A percentile compares a stretch with the other conserved stretches of the same genome.
Conservation (phyloP, 1,284 basidiomycete species). For the Ustilago cynodontis region DNA sequence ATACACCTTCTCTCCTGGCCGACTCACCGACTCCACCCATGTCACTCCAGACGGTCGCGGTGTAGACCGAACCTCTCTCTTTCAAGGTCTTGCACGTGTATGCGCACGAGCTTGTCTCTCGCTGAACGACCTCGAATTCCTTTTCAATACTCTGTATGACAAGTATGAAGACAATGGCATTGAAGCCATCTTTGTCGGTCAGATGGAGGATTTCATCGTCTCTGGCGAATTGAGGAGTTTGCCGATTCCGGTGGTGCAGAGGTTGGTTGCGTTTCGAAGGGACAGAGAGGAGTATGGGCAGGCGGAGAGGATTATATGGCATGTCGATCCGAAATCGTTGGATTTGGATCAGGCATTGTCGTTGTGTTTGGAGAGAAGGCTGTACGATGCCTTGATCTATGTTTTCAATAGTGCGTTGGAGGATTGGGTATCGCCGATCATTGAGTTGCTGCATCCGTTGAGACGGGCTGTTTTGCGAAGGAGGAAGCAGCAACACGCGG, state of each 20-base stretch:
- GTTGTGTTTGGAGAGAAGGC: constrained; percentile 82
- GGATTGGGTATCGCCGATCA: constrained; percentile 90
- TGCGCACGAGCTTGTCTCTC: constrained; percentile 86
- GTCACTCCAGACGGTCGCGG: constrained; percentile 84
- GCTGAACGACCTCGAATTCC: constrained; percentile 82
- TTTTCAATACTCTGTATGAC: constrained; percentile 91
- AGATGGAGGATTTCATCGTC: constrained; percentile 87
- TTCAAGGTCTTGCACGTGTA: constrained; percentile 85
- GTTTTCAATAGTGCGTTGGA: constrained; percentile 88
- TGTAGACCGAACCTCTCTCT: constrained; percentile 89
- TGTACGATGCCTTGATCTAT: constrained; percentile 95
- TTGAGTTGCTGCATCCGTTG: constrained; percentile 75
- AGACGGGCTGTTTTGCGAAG: constrained; percentile 51
- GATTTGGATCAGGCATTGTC: constrained; percentile 93
- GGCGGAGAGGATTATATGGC: constrained; percentile 92
- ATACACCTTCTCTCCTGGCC: constrained; percentile 93
- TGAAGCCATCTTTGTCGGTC: constrained; percentile 84
- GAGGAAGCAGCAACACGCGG: constrained; percentile 5
- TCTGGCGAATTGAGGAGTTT: constrained; percentile 79
- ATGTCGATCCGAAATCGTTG: constrained; percentile 88
- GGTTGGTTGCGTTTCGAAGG: constrained; percentile 83
- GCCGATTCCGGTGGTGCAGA: constrained; percentile 86
- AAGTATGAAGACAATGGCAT: constrained; percentile 88
- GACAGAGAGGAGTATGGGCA: constrained; percentile 79
- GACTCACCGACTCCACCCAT: constrained; percentile 90